Evolutionary conservation across 2,329 filamentous ascomycete genomes (phyloP).

Genomic region (Hirsutella minnesotensis): DNA sequence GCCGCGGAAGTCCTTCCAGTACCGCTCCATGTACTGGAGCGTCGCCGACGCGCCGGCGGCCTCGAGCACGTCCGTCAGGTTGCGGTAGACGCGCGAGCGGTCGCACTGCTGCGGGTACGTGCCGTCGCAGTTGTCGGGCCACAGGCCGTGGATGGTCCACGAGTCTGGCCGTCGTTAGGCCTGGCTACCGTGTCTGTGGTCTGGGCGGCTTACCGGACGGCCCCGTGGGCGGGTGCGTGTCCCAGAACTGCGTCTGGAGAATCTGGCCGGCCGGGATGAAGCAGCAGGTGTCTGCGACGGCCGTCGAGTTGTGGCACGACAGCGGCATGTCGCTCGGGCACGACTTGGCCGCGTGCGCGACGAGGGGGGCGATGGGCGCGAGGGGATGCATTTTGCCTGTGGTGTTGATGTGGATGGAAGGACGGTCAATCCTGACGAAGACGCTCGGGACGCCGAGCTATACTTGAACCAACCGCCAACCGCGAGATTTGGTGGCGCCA

Average conservation of each 20-base stretch:
- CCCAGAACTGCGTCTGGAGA: slow-evolving; percentile 69
- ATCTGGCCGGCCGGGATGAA: slow-evolving; percentile 60
- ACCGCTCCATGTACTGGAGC: slow-evolving; percentile 54
- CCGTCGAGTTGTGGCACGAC: slow-evolving; percentile 52
- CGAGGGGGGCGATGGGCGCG: slow-evolving; percentile 6
- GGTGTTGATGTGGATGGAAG: too few relatives aligned
- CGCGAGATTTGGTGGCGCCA: too few relatives aligned
- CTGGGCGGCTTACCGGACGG: slow-evolving; percentile 31
- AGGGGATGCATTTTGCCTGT: slow-evolving; percentile 2
- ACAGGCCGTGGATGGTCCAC: slow-evolving; percentile 64
- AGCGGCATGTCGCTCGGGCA: slow-evolving; percentile 28
- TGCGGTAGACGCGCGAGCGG: slow-evolving; percentile 44
- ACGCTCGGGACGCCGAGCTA: too few relatives aligned
- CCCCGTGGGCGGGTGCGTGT: slow-evolving; percentile 50
- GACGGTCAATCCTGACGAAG: too few relatives aligned
- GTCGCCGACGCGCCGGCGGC: slow-evolving; percentile 37
- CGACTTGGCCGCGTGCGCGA: slow-evolving; percentile 8
- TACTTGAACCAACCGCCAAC: too few relatives aligned
- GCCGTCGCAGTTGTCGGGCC: slow-evolving; percentile 58
- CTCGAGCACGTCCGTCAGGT: slow-evolving; percentile 52
- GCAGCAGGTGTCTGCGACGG: slow-evolving; percentile 54
- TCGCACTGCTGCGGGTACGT: slow-evolving; percentile 59
- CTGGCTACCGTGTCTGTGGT: too few relatives aligned
- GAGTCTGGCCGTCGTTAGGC: too few relatives aligned
- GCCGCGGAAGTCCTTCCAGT: slow-evolving; percentile 60